Evolutionary conservation across 192 early-diverging fungal genomes (phyloP).

Genomic region (Backusella tuberculispora): DNA sequence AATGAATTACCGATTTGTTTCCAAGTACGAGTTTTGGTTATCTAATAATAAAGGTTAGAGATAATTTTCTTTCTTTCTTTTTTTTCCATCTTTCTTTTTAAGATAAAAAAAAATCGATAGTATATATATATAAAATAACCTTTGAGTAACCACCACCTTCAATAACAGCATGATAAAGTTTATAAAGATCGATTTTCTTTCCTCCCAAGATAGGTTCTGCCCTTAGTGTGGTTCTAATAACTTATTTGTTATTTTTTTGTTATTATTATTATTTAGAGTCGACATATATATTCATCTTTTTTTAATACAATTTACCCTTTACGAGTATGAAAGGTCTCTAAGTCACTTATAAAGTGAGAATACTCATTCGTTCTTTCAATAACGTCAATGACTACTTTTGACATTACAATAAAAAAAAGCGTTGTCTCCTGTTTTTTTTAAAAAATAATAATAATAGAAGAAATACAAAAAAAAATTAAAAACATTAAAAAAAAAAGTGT

Average conservation of each 20-base stretch:
- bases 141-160: conserved; percentile 73
- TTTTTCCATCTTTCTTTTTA: not conserved
- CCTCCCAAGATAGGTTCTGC: conserved; percentile 74
- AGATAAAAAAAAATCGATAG: too few relatives aligned
- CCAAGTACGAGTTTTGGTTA: conserved; percentile 72
- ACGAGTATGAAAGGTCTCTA: conserved; percentile 15
- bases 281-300: not conserved
- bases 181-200: conserved; percentile 71
- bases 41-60: conserved; percentile 38
- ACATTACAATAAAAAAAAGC: conserved; percentile 15
- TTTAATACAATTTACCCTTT: conserved; percentile 22
- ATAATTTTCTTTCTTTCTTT: not conserved
- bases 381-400: conserved; percentile 21
- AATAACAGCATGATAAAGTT: conserved; percentile 58
- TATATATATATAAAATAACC: too few relatives aligned
- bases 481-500: not conserved
- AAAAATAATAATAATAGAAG: not conserved
- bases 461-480: not conserved
- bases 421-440: not conserved
- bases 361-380: conserved; percentile 28
- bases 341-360: conserved; percentile 18
- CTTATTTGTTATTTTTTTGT: not conserved
- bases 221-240: conserved; percentile 48
- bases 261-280: not conserved
- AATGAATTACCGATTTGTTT: conserved; percentile 70